Percentiles rank a stretch among this genome's conserved stretches.
Conservation (phyloP, 305 asterid genomes). For the Fraxinus ornus region DNA sequence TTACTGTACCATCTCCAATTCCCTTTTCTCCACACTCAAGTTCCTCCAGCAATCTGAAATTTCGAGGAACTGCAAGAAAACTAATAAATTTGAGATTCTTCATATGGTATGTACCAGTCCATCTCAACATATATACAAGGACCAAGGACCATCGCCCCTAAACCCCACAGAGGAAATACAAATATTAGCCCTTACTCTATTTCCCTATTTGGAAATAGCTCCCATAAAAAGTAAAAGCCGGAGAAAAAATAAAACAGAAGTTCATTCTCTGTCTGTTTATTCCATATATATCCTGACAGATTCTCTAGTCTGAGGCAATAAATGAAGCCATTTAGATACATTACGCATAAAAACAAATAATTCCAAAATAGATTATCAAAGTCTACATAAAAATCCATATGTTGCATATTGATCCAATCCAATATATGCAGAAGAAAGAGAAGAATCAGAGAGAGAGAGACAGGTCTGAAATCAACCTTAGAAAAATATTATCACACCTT, state of each 20-base stretch:
- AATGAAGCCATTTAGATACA: not conserved
- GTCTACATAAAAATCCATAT: not conserved
- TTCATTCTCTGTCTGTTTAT: not conserved
- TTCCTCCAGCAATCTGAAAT: slow-evolving; percentile 88
- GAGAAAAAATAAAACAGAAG: not conserved
- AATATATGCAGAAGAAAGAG: not conserved
- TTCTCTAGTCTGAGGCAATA: slow-evolving; percentile 4
- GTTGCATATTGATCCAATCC: not conserved
- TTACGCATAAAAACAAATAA: not conserved
- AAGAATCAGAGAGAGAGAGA: not conserved
- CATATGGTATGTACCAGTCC: not conserved
- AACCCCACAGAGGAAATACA: not conserved
- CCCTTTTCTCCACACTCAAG: slow-evolving; percentile 92
- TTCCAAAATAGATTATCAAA: not conserved
- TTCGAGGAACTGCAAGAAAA: slow-evolving; percentile 69
- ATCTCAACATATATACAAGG: not conserved
- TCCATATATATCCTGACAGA: not conserved
- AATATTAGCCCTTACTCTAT: not conserved
- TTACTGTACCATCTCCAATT: slow-evolving; percentile 86
- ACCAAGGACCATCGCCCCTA: not conserved
- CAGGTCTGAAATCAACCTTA: not conserved
- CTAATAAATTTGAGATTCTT: slow-evolving; percentile 14
- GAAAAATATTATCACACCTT: not conserved
- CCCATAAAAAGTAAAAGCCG: not conserved
- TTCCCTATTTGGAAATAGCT: not conserved